These are phyloP conservation scores for Quercus phellos DNA, from an alignment of 331 rosid species.

Conservation along the genomic window DNA sequence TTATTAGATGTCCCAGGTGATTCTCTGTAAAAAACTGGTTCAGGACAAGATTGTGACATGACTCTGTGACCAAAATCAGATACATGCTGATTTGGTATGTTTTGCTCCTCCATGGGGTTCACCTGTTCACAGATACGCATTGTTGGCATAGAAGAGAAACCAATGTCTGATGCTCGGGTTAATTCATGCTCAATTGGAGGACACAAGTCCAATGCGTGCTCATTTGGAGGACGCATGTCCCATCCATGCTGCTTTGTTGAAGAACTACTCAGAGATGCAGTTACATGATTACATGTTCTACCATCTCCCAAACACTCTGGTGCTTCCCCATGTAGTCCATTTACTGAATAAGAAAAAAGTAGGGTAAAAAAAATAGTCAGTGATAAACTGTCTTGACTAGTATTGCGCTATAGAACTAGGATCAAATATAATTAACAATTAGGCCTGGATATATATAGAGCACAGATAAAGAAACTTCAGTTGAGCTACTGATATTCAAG, in stretches of 20 bases:
- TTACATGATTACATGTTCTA: slow-evolving; percentile 15
- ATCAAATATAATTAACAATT: not conserved
- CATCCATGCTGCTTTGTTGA: slow-evolving; percentile 36
- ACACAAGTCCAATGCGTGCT: slow-evolving; percentile 14
- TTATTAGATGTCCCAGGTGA: slow-evolving; percentile 24
- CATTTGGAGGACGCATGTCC: slow-evolving; percentile 18
- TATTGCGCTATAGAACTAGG: not conserved
- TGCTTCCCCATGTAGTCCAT: slow-evolving; percentile 29
- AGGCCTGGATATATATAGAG: not conserved
- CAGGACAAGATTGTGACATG: slow-evolving; percentile 30
- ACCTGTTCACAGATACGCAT: slow-evolving; percentile 35
- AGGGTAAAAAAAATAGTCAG: not conserved
- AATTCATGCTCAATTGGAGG: slow-evolving; percentile 32
- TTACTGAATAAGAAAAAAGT: slow-evolving; percentile 30
- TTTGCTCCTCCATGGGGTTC: slow-evolving; percentile 26
- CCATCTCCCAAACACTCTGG: slow-evolving; percentile 30
- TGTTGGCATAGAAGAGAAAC: slow-evolving; percentile 44
- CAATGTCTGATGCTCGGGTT: slow-evolving; percentile 25
- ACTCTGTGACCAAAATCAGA: slow-evolving; percentile 23
- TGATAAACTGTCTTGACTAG: not conserved
- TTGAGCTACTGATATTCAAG: too few species aligned
- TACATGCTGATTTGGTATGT: not conserved
- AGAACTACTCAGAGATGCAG: slow-evolving; percentile 20
- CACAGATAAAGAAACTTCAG: too few species aligned
- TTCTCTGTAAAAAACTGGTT: slow-evolving; percentile 24